phyloP scores from a whole-genome alignment of 306 rosid species.

The Ochetophila trinervis region DNA sequence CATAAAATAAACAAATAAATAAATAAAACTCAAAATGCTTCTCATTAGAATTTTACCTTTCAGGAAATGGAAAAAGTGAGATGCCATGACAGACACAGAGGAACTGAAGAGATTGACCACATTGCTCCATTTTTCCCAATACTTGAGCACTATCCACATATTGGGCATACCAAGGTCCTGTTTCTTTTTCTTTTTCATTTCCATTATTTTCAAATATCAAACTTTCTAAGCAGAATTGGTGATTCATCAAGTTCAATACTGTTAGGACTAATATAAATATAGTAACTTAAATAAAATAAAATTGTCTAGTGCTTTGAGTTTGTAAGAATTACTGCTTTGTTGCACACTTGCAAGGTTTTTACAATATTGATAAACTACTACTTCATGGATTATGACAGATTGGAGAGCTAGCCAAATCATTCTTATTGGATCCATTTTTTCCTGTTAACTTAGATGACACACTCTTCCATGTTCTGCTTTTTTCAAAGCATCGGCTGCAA shows the following conservation, averaged over 20 bases:
- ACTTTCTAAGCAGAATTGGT: background rate
- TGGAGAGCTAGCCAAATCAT: slow-evolving; percentile 58
- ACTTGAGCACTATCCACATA: slow-evolving; percentile 48
- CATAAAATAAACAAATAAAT: no score
- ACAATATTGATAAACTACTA: background rate
- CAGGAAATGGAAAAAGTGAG: slow-evolving; percentile 41
- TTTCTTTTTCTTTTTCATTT: background rate
- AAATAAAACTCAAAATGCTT: background rate
- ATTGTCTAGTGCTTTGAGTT: no score
- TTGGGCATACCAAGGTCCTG: slow-evolving; percentile 62
- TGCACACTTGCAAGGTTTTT: background rate
- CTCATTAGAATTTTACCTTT: background rate
- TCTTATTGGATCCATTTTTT: slow-evolving; percentile 65
- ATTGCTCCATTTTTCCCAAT: slow-evolving; percentile 31
- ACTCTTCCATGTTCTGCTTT: slow-evolving; percentile 52
- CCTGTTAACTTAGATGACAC: slow-evolving; percentile 52
- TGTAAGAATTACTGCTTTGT: background rate
- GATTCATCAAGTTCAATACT: background rate
- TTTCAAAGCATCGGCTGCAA: slow-evolving; percentile 54
- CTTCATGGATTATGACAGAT: slow-evolving; percentile 33
- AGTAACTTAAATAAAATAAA: no score
- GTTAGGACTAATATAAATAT: background rate
- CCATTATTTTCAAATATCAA: background rate
- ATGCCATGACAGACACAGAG: background rate
- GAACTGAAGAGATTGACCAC: slow-evolving; percentile 14